A percentile compares a stretch with the other conserved stretches of the same genome.
These are phyloP conservation scores for Cyclospora cayetanensis DNA, from an alignment of 169 alveolate species.

Conservation along the genomic window DNA sequence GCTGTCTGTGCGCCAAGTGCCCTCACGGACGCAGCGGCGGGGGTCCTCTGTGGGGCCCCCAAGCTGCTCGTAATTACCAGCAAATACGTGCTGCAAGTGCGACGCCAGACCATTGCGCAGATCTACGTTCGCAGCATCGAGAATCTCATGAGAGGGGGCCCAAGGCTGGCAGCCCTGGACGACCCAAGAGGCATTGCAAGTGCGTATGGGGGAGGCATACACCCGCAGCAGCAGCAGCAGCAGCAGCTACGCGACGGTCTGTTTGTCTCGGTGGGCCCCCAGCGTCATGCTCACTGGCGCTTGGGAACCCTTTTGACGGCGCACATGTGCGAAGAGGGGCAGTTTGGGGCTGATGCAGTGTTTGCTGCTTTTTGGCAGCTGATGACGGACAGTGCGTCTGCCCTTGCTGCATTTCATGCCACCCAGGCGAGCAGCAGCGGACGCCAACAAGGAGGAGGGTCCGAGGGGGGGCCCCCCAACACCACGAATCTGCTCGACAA, in stretches of 20 bases:
- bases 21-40: constrained; percentile 28
- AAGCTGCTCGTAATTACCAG: neutral
- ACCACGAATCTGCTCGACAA: neutral
- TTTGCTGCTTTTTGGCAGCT: constrained; percentile 20
- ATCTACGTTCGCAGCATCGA: neutral
- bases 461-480: neutral
- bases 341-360: neutral
- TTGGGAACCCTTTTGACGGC: neutral
- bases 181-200: neutral
- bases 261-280: neutral
- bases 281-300: neutral
- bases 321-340: constrained; percentile 23
- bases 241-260: neutral
- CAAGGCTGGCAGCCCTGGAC: neutral
- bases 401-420: neutral
- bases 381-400: neutral
- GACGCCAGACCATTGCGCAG: neutral
- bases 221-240: constrained; percentile 14
- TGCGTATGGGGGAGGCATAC: neutral
- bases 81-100: neutral
- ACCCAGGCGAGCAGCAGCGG: neutral
- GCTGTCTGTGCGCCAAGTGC: neutral
- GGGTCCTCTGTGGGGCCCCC: constrained; percentile 40
- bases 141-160: neutral
- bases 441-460: neutral